A percentile compares a stretch with the other conserved stretches of the same genome.
Conservation (phyloP, 1,139 yeast genomes). For the Groenewaldozyma sp. region DNA sequence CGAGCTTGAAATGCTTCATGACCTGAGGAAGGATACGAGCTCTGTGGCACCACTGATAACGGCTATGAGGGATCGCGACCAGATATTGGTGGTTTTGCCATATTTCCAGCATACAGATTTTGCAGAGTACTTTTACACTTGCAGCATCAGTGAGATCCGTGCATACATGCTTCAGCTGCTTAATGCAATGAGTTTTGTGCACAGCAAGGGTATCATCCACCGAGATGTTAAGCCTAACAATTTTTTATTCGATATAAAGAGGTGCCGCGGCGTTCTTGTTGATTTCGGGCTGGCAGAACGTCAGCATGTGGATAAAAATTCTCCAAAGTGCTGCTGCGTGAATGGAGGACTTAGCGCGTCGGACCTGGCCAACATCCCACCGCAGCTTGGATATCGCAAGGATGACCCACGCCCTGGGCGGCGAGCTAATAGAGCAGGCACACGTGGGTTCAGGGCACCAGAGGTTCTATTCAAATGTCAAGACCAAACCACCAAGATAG, state of each 20-base stretch:
- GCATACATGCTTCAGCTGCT: conserved; percentile 73
- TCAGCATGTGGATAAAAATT: conserved; percentile 18
- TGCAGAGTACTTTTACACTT: conserved; percentile 54
- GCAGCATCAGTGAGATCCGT: conserved; percentile 71
- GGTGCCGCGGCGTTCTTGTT: conserved; percentile 73
- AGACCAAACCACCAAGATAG: conserved; percentile 72
- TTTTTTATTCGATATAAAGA: conserved; percentile 68
- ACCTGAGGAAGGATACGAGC: conserved; percentile 50
- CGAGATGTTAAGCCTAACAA: conserved; percentile 80
- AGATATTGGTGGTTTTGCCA: conserved; percentile 86
- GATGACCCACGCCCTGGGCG: conserved; percentile 58
- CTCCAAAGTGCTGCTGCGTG: conserved; percentile 16
- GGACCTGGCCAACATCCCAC: conserved; percentile 15
- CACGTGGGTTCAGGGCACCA: conserved; percentile 93
- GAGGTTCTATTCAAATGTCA: conserved; percentile 86
- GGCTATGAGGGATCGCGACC: conserved; percentile 80
- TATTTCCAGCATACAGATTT: conserved; percentile 88
- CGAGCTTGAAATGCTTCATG: conserved; percentile 69
- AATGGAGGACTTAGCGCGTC: conserved; percentile 14
- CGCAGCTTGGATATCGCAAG: conserved; percentile 26
- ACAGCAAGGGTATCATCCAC: conserved; percentile 67
- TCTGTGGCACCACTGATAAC: conserved; percentile 85
- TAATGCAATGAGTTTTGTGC: conserved; percentile 67
- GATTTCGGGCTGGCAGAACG: conserved; percentile 87
- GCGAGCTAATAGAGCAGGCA: conserved; percentile 96